These are phyloP conservation scores for Boletus speciosus DNA, from an alignment of 768 basidiomycete species.

Conservation along the genomic window DNA sequence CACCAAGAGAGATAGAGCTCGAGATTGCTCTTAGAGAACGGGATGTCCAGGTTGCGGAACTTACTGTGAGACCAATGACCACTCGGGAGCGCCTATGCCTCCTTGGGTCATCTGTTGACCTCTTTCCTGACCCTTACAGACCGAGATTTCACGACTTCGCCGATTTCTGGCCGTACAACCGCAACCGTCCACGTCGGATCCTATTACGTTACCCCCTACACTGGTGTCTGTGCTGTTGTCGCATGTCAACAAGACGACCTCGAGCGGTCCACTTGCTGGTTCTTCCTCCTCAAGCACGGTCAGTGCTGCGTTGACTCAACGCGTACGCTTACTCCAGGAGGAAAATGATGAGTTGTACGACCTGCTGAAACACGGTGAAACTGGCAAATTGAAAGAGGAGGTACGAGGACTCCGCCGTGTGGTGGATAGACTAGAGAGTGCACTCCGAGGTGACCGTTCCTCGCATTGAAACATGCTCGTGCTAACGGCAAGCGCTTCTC, in stretches of 20 bases:
- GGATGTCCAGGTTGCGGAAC: slow-evolving; percentile 66
- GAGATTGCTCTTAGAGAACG: slow-evolving; percentile 74
- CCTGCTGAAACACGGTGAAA: slow-evolving; percentile 68
- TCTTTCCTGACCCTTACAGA: slow-evolving; percentile 39
- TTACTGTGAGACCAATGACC: slow-evolving; percentile 53
- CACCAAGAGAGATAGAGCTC: slow-evolving; percentile 74
- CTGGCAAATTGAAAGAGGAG: slow-evolving; percentile 79
- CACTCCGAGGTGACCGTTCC: slow-evolving; percentile 63
- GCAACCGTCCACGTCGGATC: slow-evolving; percentile 52
- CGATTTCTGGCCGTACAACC: slow-evolving; percentile 63
- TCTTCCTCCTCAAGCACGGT: slow-evolving; percentile 52
- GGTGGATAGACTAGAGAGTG: slow-evolving; percentile 66
- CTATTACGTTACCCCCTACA: slow-evolving; percentile 67
- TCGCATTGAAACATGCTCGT: not conserved
- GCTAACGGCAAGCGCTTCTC: slow-evolving; percentile 7
- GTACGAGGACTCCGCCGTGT: slow-evolving; percentile 64
- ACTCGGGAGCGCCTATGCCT: slow-evolving; percentile 20
- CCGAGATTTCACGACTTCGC: slow-evolving; percentile 68
- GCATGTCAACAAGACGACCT: slow-evolving; percentile 49
- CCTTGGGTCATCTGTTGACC: slow-evolving; percentile 18
- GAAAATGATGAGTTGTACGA: slow-evolving; percentile 87
- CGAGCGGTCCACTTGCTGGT: slow-evolving; percentile 26
- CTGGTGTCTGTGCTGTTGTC: slow-evolving; percentile 67
- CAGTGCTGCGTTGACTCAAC: slow-evolving; percentile 70
- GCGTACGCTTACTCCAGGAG: slow-evolving; percentile 69